Evolutionary conservation across 805 yeast genomes (phyloP).

Genomic region (Candida nitratophila): DNA sequence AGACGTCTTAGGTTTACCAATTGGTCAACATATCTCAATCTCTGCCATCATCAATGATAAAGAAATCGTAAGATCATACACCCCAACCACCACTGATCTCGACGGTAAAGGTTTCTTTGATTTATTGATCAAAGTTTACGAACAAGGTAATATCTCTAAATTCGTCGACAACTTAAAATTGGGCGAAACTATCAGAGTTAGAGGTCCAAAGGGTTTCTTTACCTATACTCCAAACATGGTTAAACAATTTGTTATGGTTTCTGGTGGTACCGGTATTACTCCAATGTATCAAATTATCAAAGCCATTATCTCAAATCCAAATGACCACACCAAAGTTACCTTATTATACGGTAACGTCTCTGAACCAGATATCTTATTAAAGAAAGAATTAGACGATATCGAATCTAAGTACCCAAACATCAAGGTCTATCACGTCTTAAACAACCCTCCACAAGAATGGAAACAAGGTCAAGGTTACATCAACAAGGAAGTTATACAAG

Average conservation of each 20-base stretch:
- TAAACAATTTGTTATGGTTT: constrained; percentile 75
- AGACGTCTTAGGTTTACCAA: constrained; percentile 79
- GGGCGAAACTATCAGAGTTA: constrained; percentile 72
- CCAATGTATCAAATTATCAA: constrained; percentile 93
- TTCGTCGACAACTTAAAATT: constrained; percentile 62
- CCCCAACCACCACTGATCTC: constrained; percentile 76
- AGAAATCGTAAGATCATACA: constrained; percentile 79
- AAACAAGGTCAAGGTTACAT: constrained; percentile 72
- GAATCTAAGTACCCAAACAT: constrained; percentile 52
- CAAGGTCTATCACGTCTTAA: constrained; percentile 65
- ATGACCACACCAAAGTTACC: constrained; percentile 68
- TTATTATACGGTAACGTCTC: constrained; percentile 78
- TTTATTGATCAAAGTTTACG: constrained; percentile 78
- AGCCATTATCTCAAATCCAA: constrained; percentile 69
- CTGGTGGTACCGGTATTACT: constrained; percentile 95
- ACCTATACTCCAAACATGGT: constrained; percentile 76
- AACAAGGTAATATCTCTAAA: constrained; percentile 77
- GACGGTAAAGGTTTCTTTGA: constrained; percentile 79
- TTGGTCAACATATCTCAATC: constrained; percentile 89
- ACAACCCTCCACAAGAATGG: constrained; percentile 71
- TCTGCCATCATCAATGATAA: constrained; percentile 71
- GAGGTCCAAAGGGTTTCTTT: constrained; percentile 91
- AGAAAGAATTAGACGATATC: constrained; percentile 69
- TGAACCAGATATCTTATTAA: constrained; percentile 74
- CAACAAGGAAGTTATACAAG: constrained; percentile 63